phyloP scores from a whole-genome alignment of 768 basidiomycete species.

The Mycena vulgaris region DNA sequence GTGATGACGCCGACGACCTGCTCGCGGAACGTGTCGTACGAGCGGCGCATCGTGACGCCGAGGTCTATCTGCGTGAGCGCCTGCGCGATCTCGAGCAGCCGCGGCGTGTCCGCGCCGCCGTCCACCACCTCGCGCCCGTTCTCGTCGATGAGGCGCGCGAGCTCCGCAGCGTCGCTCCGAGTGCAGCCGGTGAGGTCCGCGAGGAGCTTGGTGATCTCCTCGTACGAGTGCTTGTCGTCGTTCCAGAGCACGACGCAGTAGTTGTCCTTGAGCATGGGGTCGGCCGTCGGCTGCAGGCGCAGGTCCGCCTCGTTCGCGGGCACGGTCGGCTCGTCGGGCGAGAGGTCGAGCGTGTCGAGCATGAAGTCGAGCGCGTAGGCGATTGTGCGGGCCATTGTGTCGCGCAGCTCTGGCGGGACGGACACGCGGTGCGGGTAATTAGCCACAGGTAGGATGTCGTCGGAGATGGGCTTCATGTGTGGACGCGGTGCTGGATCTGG shows the following conservation, averaged over 20 bases:
- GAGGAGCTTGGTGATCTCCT: conserved; percentile 86
- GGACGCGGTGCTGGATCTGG: conserved; percentile 47
- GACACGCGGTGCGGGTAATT: conserved; percentile 71
- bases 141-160: conserved; percentile 79
- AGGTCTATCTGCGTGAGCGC: conserved; percentile 90
- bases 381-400: conserved; percentile 82
- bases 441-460: conserved; percentile 73
- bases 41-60: conserved; percentile 89
- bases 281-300: conserved; percentile 80
- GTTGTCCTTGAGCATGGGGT: conserved; percentile 85
- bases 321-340: conserved; percentile 83
- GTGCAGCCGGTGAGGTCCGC: conserved; percentile 64
- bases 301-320: conserved; percentile 79
- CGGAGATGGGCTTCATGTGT: conserved; percentile 58
- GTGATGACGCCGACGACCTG: conserved; percentile 87
- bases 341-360: conserved; percentile 85
- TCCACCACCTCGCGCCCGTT: conserved; percentile 88
- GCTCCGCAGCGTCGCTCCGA: conserved; percentile 68
- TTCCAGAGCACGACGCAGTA: conserved; percentile 94
- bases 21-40: conserved; percentile 91
- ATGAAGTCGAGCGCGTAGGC: conserved; percentile 87
- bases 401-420: conserved; percentile 76
- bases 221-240: conserved; percentile 96
- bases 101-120: conserved; percentile 68
- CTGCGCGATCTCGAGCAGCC: conserved; percentile 84